Percentiles rank a stretch among this genome's conserved stretches.
phyloP scores from a whole-genome alignment of 2,329 filamentous ascomycete genomes.

The Trichophyton mentagrophytes region DNA sequence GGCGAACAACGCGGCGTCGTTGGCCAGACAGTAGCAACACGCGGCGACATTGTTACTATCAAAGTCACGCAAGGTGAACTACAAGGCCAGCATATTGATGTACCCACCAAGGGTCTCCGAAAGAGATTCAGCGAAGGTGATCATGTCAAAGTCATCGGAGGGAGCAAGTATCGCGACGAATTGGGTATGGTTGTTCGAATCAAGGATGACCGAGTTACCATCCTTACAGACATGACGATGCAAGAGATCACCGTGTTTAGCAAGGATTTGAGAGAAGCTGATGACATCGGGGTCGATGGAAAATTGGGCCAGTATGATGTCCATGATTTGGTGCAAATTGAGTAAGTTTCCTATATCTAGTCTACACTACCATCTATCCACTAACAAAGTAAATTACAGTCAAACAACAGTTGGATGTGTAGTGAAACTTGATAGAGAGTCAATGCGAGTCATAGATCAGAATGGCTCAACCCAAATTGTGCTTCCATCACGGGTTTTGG shows the following conservation, averaged over 20 bases:
- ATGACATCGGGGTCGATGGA: slow-evolving; percentile 77
- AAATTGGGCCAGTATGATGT: slow-evolving; percentile 77
- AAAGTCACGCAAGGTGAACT: slow-evolving; percentile 72
- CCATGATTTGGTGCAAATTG: slow-evolving; percentile 86
- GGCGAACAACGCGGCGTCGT: slow-evolving; percentile 88
- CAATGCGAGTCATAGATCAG: slow-evolving; percentile 79
- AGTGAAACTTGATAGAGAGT: slow-evolving; percentile 90
- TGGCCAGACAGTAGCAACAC: slow-evolving; percentile 73
- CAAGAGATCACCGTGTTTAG: slow-evolving; percentile 95
- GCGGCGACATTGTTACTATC: slow-evolving; percentile 84
- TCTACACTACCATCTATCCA: not conserved
- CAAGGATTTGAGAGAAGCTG: slow-evolving; percentile 86
- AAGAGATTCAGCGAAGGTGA: slow-evolving; percentile 90
- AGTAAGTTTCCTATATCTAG: slow-evolving; percentile 39
- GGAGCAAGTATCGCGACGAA: slow-evolving; percentile 86
- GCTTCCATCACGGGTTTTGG: slow-evolving; percentile 82
- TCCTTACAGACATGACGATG: slow-evolving; percentile 85
- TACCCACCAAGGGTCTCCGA: slow-evolving; percentile 78
- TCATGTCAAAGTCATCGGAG: slow-evolving; percentile 96
- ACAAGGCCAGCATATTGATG: slow-evolving; percentile 73
- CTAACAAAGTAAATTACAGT: slow-evolving; percentile 23
- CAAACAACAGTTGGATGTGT: slow-evolving; percentile 84
- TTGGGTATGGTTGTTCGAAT: slow-evolving; percentile 95
- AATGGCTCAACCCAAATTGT: slow-evolving; percentile 69
- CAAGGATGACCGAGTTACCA: slow-evolving; percentile 77